A percentile compares a stretch with the other conserved stretches of the same genome.
These are phyloP conservation scores for Suhomyces sp. DNA, from an alignment of 805 yeast genomes.

Conservation along the genomic window DNA sequence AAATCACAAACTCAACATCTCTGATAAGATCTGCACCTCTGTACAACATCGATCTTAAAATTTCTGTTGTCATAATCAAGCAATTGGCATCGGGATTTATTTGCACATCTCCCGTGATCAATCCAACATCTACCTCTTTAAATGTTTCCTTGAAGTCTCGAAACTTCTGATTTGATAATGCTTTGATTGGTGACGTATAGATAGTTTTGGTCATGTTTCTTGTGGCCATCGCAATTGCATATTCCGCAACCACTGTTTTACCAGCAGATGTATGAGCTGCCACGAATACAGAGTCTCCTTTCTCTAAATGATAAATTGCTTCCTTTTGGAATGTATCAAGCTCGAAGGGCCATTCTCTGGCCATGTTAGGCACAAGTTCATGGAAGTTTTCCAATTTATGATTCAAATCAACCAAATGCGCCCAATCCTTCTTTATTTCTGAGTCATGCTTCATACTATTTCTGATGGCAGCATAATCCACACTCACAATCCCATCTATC, in stretches of 20 bases:
- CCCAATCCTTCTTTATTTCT: conserved; percentile 69
- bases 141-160: conserved; percentile 82
- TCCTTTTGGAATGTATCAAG: conserved; percentile 94
- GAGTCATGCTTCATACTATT: conserved; percentile 24
- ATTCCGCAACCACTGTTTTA: conserved; percentile 96
- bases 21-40: conserved; percentile 95
- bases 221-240: conserved; percentile 95
- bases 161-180: conserved; percentile 85
- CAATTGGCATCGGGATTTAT: conserved; percentile 96
- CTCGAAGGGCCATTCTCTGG: conserved; percentile 92
- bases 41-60: conserved; percentile 90
- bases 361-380: conserved; percentile 90
- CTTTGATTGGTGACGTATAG: conserved; percentile 94
- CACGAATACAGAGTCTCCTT: conserved; percentile 97
- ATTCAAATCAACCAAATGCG: conserved; percentile 87
- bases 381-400: conserved; percentile 80
- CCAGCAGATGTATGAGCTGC: conserved; percentile 99
- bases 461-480: conserved; percentile 29
- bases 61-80: conserved; percentile 96
- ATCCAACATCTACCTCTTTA: conserved; percentile 83
- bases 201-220: conserved; percentile 96
- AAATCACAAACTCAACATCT: conserved; percentile 95
- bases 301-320: conserved; percentile 93
- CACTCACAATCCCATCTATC: conserved; percentile 43
- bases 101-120: conserved; percentile 97